These are phyloP conservation scores for Abrus pulchellus DNA, from an alignment of 306 rosid genomes.

Conservation along the genomic window DNA sequence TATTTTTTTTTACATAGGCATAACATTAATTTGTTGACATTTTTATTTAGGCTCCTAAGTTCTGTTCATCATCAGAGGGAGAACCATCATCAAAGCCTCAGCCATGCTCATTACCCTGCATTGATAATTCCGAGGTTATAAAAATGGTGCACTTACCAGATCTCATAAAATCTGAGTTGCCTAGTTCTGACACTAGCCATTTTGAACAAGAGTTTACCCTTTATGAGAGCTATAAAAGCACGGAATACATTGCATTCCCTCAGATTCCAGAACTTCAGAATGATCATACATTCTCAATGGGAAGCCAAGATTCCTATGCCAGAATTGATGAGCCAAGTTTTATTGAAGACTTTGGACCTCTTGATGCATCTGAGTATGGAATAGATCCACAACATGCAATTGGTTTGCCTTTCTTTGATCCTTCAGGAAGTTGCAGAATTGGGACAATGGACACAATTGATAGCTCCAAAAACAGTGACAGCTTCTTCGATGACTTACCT, in stretches of 20 bases:
- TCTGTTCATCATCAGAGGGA: slow-evolving; percentile 71
- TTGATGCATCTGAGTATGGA: slow-evolving; percentile 59
- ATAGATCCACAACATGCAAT: slow-evolving; percentile 47
- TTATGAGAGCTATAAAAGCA: slow-evolving; percentile 49
- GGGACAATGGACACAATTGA: slow-evolving; percentile 49
- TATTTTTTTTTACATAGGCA: not conserved
- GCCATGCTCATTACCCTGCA: slow-evolving; percentile 50
- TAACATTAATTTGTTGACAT: not conserved
- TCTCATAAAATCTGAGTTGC: slow-evolving; percentile 54
- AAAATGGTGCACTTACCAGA: slow-evolving; percentile 73
- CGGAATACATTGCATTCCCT: slow-evolving; percentile 52
- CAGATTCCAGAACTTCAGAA: slow-evolving; percentile 52
- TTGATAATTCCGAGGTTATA: slow-evolving; percentile 51
- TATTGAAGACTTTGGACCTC: slow-evolving; percentile 52
- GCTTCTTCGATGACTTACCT: slow-evolving; percentile 82
- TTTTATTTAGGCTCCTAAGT: slow-evolving; percentile 61
- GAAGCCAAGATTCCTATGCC: slow-evolving; percentile 55
- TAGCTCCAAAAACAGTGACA: slow-evolving; percentile 46
- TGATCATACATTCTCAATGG: slow-evolving; percentile 60
- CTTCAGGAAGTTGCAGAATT: slow-evolving; percentile 53
- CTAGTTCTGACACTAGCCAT: slow-evolving; percentile 41
- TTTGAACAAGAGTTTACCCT: slow-evolving; percentile 53
- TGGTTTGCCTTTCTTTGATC: slow-evolving; percentile 58
- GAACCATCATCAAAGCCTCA: slow-evolving; percentile 62
- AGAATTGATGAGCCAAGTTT: slow-evolving; percentile 56